Evolutionary conservation across 495 filamentous ascomycete genomes (phyloP), one percentile per base, ranked within the genome.

Genomic region (Neurospora tetrasperma): DNA sequence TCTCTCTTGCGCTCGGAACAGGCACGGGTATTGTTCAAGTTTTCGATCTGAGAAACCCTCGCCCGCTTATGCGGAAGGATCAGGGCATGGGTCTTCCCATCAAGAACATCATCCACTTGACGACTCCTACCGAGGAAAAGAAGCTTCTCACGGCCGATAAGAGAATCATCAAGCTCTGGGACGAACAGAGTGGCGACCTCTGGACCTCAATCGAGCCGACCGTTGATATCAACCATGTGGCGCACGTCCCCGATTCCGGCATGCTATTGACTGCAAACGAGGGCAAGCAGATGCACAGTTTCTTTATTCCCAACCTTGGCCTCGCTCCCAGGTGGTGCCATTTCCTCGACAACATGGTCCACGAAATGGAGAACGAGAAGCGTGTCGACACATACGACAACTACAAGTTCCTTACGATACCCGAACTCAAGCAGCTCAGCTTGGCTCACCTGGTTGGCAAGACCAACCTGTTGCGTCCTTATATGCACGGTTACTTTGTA

Each of bases 401-500:
- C 80, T 98, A 92, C 88, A 98, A 97, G 80, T 98, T 99, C 89
- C 85, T 99, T 72, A 97, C 95, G 6, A 79, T 91, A 70, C 88
- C 91, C 42, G 92, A 98, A 82, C 87, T 99, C 39, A 89, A 89
- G 71, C 86, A 86, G 0, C 87, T 98, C 72, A 96, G 90, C 77
- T 81, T 98, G 59, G 92, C 92, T 42, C 94, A 98, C 80, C 85
- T 98, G 42, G 87, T 97, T 62, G 95, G 94, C 70, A 91, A 91
- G 71, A 96, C 92, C 69, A 93, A 91, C 78, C 84, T 98, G 12
- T 82, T 99, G 62, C 87, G 94, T 41, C 94, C 96, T 66, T 98
- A 98, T 78, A 98, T 98, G 96, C 95, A 98, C 80, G 96, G 96
- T 74, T 98, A 96, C 86, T 99, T 99, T 82, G 93, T 98, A 12